Evolutionary conservation across 768 basidiomycete genomes (phyloP).

Genomic region (Phylloporus sp.): DNA sequence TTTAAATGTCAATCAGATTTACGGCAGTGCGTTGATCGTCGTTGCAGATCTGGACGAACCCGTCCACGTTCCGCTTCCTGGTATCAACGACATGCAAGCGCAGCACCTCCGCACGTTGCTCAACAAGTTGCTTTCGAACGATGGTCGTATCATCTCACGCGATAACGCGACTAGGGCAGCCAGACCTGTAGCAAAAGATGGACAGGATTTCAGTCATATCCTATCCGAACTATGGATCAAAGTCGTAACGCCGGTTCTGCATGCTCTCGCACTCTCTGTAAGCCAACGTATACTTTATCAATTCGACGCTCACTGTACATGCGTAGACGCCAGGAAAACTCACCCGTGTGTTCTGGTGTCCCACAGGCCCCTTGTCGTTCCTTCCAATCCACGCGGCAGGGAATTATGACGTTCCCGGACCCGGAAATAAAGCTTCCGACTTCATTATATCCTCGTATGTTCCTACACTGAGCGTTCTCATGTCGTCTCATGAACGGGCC

Average conservation of each 20-base stretch:
- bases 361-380: not conserved
- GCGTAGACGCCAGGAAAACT: not conserved
- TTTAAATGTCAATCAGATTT: too few species aligned
- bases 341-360: not conserved
- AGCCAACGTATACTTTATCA: not conserved
- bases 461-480: slow-evolving; percentile 20
- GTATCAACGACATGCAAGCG: too few species aligned
- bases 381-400: not conserved
- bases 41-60: too few species aligned
- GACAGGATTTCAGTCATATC: not conserved
- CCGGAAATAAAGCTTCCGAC: not conserved
- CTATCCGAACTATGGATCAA: not conserved
- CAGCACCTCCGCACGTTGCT: not conserved
- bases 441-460: slow-evolving; percentile 20
- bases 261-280: not conserved
- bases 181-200: not conserved
- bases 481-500: not conserved
- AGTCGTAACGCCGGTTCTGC: not conserved
- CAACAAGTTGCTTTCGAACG: not conserved
- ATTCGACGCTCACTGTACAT: not conserved
- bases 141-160: not conserved
- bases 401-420: not conserved
- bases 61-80: too few species aligned
- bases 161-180: not conserved
- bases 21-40: too few species aligned